A percentile compares a stretch with the other conserved stretches of the same genome.
Evolutionary conservation across 2,329 filamentous ascomycete genomes (phyloP).

Genomic region (Ophiostoma novo-ulmi): DNA sequence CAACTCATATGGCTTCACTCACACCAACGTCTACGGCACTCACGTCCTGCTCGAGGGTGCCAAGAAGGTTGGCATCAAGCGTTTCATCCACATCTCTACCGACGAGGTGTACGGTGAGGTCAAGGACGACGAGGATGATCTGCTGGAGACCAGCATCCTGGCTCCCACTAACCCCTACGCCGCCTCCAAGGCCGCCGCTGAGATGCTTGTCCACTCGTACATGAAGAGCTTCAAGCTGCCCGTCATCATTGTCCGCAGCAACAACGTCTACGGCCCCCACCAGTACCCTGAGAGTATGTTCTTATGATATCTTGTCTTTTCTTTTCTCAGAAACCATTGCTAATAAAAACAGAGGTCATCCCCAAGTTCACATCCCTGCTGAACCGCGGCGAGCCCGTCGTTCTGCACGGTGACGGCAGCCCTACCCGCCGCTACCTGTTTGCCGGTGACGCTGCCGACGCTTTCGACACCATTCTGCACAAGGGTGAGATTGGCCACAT

Average conservation of each 20-base stretch:
- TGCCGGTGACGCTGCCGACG: constrained; percentile 73
- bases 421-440: constrained; percentile 72
- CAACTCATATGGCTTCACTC: constrained; percentile 75
- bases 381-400: constrained; percentile 59
- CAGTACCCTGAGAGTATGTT: constrained; percentile 74
- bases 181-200: constrained; percentile 73
- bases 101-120: constrained; percentile 85
- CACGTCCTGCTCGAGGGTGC: constrained; percentile 74
- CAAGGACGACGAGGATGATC: constrained; percentile 63
- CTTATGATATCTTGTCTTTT: too few relatives aligned
- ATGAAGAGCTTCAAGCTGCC: constrained; percentile 77
- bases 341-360: constrained; percentile 61
- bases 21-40: constrained; percentile 79
- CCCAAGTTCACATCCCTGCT: constrained; percentile 74
- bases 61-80: constrained; percentile 62
- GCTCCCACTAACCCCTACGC: constrained; percentile 79
- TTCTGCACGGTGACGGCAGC: constrained; percentile 71
- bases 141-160: constrained; percentile 67
- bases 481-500: constrained; percentile 67
- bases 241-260: constrained; percentile 72
- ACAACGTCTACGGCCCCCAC: constrained; percentile 82
- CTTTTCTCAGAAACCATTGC: background rate
- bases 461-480: constrained; percentile 79
- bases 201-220: constrained; percentile 85
- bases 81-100: constrained; percentile 78